phyloP scores from a whole-genome alignment of 495 filamentous ascomycete species.

The Amphirosellinia nigrospora region DNA sequence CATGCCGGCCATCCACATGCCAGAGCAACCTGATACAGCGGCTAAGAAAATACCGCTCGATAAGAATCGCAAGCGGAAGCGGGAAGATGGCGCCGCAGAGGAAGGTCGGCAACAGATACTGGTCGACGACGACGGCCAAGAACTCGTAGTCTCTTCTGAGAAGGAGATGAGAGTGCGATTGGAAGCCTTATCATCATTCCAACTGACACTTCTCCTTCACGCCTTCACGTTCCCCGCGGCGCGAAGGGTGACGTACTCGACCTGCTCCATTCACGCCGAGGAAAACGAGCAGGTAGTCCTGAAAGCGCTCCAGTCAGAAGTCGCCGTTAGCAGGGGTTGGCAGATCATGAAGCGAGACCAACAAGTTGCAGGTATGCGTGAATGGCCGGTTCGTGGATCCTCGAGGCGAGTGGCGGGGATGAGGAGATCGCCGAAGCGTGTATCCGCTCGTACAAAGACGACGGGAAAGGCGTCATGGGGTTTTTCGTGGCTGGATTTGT shows the following conservation, averaged over 20 bases:
- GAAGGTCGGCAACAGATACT: slow-evolving; percentile 44
- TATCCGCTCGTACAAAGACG: slow-evolving; percentile 79
- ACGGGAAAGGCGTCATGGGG: slow-evolving; percentile 68
- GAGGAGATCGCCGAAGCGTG: slow-evolving; percentile 67
- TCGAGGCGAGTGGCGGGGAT: slow-evolving; percentile 46
- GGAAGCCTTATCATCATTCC: slow-evolving; percentile 73
- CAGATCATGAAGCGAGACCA: slow-evolving; percentile 69
- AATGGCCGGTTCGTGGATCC: slow-evolving; percentile 75
- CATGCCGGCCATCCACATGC: slow-evolving; percentile 63
- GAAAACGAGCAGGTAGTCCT: slow-evolving; percentile 90
- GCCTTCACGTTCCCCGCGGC: slow-evolving; percentile 85
- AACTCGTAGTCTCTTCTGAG: slow-evolving; percentile 49
- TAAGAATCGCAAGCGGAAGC: slow-evolving; percentile 48
- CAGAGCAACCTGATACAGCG: slow-evolving; percentile 48
- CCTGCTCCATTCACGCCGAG: slow-evolving; percentile 82
- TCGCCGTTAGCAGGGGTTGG: slow-evolving; percentile 77
- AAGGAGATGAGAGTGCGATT: slow-evolving; percentile 63
- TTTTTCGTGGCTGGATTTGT: slow-evolving; percentile 49
- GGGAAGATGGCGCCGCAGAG: slow-evolving; percentile 36
- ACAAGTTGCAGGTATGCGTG: slow-evolving; percentile 71
- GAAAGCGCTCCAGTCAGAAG: slow-evolving; percentile 65
- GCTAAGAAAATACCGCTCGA: slow-evolving; percentile 26
- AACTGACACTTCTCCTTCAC: slow-evolving; percentile 77
- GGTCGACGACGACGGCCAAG: slow-evolving; percentile 57
- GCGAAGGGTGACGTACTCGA: slow-evolving; percentile 82